These are phyloP conservation scores for Penicillium aurantiogriseum DNA, from an alignment of 2,329 filamentous ascomycete genomes.

Conservation along the genomic window DNA sequence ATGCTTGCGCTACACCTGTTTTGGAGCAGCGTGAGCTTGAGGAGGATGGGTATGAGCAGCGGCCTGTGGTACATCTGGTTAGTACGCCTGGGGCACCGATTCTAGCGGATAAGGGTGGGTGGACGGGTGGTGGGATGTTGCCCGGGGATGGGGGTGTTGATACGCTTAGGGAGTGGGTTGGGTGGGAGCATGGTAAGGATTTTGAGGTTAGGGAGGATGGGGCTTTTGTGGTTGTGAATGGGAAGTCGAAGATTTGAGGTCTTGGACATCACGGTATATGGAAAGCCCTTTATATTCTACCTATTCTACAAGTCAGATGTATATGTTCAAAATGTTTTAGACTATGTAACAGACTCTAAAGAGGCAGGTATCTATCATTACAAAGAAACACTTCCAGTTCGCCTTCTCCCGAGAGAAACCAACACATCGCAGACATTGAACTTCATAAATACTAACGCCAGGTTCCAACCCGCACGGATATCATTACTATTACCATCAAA, in stretches of 20 bases:
- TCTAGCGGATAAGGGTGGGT: conserved; percentile 64
- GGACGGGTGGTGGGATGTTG: conserved; percentile 57
- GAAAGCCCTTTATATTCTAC: not conserved
- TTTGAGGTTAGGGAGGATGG: conserved; percentile 64
- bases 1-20: conserved; percentile 91
- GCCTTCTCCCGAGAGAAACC: not conserved
- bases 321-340: not conserved
- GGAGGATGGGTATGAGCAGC: conserved; percentile 50
- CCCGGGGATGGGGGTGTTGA: conserved; percentile 73
- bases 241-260: conserved; percentile 6
- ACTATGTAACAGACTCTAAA: not conserved
- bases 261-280: not conserved
- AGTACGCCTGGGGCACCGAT: conserved; percentile 65
- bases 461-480: not conserved
- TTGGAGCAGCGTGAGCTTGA: conserved; percentile 72
- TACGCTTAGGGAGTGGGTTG: conserved; percentile 68
- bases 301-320: not conserved
- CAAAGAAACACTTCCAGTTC: not conserved
- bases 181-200: conserved; percentile 70
- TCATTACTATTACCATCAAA: not conserved
- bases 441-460: not conserved
- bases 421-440: not conserved
- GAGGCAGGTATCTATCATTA: not conserved
- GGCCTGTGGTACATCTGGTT: conserved; percentile 53
- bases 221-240: conserved; percentile 56